Percentiles rank a stretch among this genome's conserved stretches.
phyloP scores from a whole-genome alignment of 495 filamentous ascomycete species.

The Hapsidospora chrysogenum region DNA sequence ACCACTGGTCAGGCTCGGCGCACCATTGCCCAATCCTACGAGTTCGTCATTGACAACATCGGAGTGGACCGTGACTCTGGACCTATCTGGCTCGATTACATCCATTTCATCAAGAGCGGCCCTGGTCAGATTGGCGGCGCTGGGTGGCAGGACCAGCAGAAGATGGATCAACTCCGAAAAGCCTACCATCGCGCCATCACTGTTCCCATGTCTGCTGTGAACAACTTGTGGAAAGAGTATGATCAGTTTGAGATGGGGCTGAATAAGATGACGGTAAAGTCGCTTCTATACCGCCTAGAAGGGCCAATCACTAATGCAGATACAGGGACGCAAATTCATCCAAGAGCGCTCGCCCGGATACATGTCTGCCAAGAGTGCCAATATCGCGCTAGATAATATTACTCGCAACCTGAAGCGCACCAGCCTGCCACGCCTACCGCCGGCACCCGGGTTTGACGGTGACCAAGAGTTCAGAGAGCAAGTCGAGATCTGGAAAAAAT shows the following conservation, averaged over 20 bases:
- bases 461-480: slow-evolving; percentile 73
- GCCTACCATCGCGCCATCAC: slow-evolving; percentile 79
- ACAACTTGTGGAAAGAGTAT: slow-evolving; percentile 89
- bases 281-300: not conserved
- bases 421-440: slow-evolving; percentile 65
- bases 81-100: slow-evolving; percentile 80
- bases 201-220: slow-evolving; percentile 65
- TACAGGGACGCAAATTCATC: slow-evolving; percentile 74
- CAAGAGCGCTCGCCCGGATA: slow-evolving; percentile 83
- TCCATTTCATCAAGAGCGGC: slow-evolving; percentile 72
- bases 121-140: slow-evolving; percentile 73
- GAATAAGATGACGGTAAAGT: slow-evolving; percentile 68
- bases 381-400: slow-evolving; percentile 68
- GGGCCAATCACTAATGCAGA: slow-evolving; percentile 5
- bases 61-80: slow-evolving; percentile 89
- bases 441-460: slow-evolving; percentile 70
- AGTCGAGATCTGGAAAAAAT: slow-evolving; percentile 80
- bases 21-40: slow-evolving; percentile 68
- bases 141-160: slow-evolving; percentile 91
- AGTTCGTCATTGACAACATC: slow-evolving; percentile 75
- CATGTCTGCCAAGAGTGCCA: slow-evolving; percentile 80
- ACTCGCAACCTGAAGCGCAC: slow-evolving; percentile 62
- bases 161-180: slow-evolving; percentile 84
- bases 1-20: slow-evolving; percentile 54
- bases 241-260: slow-evolving; percentile 84